A percentile compares a stretch with the other conserved stretches of the same genome.
These are phyloP conservation scores for Oleoguttula mirabilis DNA, from an alignment of 495 filamentous ascomycete species.

Conservation along the genomic window DNA sequence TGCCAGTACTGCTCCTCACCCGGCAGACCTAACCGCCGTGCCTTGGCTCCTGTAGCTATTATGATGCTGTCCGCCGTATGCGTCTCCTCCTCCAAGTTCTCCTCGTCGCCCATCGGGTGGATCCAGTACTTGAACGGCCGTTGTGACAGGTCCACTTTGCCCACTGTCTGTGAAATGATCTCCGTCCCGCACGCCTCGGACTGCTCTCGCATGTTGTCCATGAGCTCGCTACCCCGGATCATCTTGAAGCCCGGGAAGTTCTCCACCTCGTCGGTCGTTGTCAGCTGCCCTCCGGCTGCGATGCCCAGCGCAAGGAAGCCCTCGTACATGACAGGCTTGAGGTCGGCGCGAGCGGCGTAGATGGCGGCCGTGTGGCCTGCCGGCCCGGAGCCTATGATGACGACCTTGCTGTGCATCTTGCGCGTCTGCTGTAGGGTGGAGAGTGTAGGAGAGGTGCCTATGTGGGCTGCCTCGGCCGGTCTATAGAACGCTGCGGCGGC, in stretches of 20 bases:
- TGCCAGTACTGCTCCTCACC: slow-evolving; percentile 96
- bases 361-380: slow-evolving; percentile 93
- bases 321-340: slow-evolving; percentile 88
- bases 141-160: slow-evolving; percentile 70
- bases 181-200: slow-evolving; percentile 82
- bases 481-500: slow-evolving; percentile 52
- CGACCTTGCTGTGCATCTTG: slow-evolving; percentile 31
- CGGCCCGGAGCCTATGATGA: slow-evolving; percentile 59
- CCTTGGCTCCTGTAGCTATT: slow-evolving; percentile 90
- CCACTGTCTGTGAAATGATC: slow-evolving; percentile 85
- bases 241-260: slow-evolving; percentile 93
- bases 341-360: slow-evolving; percentile 75
- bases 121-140: slow-evolving; percentile 86
- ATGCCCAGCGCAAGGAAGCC: slow-evolving; percentile 96
- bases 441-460: slow-evolving; percentile 26
- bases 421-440: slow-evolving; percentile 26
- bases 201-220: slow-evolving; percentile 92
- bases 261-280: slow-evolving; percentile 95
- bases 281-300: slow-evolving; percentile 89
- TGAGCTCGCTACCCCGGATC: slow-evolving; percentile 72
- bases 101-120: slow-evolving; percentile 57
- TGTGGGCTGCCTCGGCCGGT: slow-evolving; percentile 34
- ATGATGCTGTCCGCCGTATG: slow-evolving; percentile 85
- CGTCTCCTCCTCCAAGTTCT: slow-evolving; percentile 40
- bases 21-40: slow-evolving; percentile 64